phyloP scores from a whole-genome alignment of 169 alveolate genomes.

The Cryptosporidium ryanae region DNA sequence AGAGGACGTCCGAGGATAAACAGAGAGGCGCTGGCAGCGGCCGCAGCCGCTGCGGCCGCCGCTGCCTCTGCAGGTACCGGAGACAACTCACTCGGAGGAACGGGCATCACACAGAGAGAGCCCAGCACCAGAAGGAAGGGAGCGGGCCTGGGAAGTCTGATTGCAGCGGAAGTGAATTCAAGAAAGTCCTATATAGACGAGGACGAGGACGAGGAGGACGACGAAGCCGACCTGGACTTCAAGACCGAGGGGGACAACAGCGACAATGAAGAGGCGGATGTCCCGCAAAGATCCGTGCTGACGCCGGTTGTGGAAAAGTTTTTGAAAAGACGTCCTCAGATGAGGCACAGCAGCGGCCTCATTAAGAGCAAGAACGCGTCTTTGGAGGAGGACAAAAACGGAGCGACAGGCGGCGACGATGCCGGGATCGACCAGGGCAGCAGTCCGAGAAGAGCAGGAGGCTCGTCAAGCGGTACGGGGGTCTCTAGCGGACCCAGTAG shows the following conservation, averaged over 20 bases:
- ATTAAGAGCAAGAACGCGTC: too few species aligned
- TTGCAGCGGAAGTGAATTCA: conserved; percentile 65
- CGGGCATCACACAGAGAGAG: conserved; percentile 20
- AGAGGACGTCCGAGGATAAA: conserved; percentile 69
- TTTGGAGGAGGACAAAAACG: background rate
- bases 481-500: too few species aligned
- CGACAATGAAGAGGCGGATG: conserved; percentile 45
- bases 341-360: conserved; percentile 15
- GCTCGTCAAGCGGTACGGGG: background rate
- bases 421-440: background rate
- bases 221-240: background rate
- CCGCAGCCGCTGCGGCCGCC: conserved; percentile 11
- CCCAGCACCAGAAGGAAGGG: conserved; percentile 68
- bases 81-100: background rate
- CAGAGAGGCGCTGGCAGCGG: conserved; percentile 69
- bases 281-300: conserved; percentile 46
- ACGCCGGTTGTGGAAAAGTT: conserved; percentile 72
- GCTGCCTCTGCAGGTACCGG: conserved; percentile 10
- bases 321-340: conserved; percentile 68
- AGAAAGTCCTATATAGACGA: conserved; percentile 28
- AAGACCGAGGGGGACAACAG: conserved; percentile 46
- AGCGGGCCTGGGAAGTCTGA: conserved; percentile 57
- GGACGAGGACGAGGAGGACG: conserved; percentile 66
- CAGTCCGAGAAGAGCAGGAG: background rate
- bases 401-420: background rate